Evolutionary conservation across 192 early-diverging fungal species (phyloP), one percentile per base, ranked within the genome.

Genomic region (Blastocladiella britannica): DNA sequence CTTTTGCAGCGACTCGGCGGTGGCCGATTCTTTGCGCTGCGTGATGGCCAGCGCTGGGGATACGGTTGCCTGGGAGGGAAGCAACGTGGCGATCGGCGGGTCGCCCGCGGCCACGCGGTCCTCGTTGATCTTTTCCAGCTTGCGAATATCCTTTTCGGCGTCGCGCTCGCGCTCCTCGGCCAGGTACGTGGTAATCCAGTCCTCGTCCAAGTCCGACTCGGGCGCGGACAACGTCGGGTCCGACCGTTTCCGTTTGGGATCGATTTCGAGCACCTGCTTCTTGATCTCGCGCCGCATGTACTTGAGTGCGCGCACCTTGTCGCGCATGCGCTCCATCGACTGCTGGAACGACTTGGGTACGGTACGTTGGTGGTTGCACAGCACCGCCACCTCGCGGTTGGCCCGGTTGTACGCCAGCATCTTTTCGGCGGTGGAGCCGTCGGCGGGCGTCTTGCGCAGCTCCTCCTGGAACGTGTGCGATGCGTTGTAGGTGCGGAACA

Each of bases 401-500:
- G 94, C 92, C 5, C 88, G 79, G 65, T 96, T 92, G 65, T 90
- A 98, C 0, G 89, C 82, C 0, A 92, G 75, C 2, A 96, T 61
- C 69, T 94, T 96, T 56, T 98, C 92, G 1, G 74, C 70, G 18
- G 86, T 58, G 0, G 83, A 77, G 22, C 83, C 87, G 12, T 81
- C 67, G 5, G 51, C 56, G 1, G 81, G 80, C 15, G 87, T 93
- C 59, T 72, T 64, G 12, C 79, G 55, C 25, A 97, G 72, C 68
- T 97, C 81, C 53, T 87, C 71, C 70, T 94, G 89, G 75, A 94
- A 93, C 3, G 88, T 90, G 59, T 74, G 72, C 18, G 91, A 94
- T 6, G 94, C 94, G 62, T 97, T 97, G 69, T 80, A 94, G 25
- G 94, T 97, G 88, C 94, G 92, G 72, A 97, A 97, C 18, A 97